Evolutionary conservation across 768 basidiomycete genomes (phyloP), one percentile per base, ranked within the genome.

Genomic region (Leccinum arenicola): DNA sequence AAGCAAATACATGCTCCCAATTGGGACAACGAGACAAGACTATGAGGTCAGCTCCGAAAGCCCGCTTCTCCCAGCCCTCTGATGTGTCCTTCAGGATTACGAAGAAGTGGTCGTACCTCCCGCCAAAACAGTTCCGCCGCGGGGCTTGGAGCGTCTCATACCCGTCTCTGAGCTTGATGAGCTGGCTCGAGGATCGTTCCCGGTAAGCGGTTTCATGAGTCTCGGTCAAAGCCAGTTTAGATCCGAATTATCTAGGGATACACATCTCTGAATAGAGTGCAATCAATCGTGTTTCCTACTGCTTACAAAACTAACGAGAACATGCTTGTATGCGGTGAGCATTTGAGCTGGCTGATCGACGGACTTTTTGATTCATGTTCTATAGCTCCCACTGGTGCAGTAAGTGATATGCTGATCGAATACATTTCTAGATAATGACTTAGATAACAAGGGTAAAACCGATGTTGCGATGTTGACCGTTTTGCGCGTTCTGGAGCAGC

Each of bases 261-360:
- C 68, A 76, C 80, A 33, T 80, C 87, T 10, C 78, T 99, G 62
- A 99, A 99, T 71, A 83, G 97, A 62, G 89, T 99, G 59, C 97
- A 99, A 70, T 95, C 93, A 1, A 93, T 98, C 60, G 88, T 98
- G 19, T 98, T 89, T 75, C 88, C 90, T 0, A 92, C 91, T 3
- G 97, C 95, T 1, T 98, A 96, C 73, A 78, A 83, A n/a, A 88
- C 93, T 1, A 98, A 97, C 64, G 97, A 98, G 75, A 99, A 99
- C 69, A 83, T 99, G 78, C 85, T 99, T 25, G 82, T 99, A 51
- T 73, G 73, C 3, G 72, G 72, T 74, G 31, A 66, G 72, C 6
- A 5, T 31, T 54, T 14, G n/a, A 17, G 33, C 49, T 5, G 23
- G 19, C 12, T 25, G 33, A 52, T 33, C 17, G 4, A 11, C 50